phyloP scores from a whole-genome alignment of 129 eudicot species.

The Artemisia tridentata region DNA sequence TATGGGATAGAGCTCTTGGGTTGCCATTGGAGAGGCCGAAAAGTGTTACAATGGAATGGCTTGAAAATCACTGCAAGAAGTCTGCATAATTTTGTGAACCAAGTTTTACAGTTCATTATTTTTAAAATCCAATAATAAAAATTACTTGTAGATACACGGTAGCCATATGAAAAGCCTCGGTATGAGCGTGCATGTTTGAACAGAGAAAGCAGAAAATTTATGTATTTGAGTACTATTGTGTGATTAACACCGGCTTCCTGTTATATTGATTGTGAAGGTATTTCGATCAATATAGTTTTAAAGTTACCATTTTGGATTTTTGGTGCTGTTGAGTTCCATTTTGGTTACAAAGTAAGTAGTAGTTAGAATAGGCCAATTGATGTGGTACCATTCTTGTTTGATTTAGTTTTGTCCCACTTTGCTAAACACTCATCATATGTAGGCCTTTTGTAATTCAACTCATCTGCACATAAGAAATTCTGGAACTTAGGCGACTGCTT shows the following conservation, averaged over 20 bases:
- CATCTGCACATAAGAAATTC: too few species aligned
- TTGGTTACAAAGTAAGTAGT: too few species aligned
- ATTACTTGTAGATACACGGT: conserved; percentile 29
- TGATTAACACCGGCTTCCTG: conserved; percentile 9
- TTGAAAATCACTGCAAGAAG: conserved; percentile 81
- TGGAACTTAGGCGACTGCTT: too few species aligned
- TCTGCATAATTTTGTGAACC: conserved; percentile 33
- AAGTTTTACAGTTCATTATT: conserved; percentile 18
- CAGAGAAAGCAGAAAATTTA: not conserved
- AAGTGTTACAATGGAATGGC: conserved; percentile 99
- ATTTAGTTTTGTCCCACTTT: too few species aligned
- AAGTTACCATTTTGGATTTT: not conserved
- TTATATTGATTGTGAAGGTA: conserved; percentile 10
- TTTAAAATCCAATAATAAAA: conserved; percentile 23
- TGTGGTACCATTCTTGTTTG: too few species aligned
- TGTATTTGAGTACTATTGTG: conserved; percentile 18
- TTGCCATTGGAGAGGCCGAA: conserved; percentile 99
- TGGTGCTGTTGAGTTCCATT: not conserved
- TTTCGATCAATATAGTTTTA: not conserved
- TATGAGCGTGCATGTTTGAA: not conserved
- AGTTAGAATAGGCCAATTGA: too few species aligned
- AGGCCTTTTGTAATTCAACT: too few species aligned
- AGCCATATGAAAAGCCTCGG: conserved; percentile 16
- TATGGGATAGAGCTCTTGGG: conserved; percentile 99
- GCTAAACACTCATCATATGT: too few species aligned